Percentiles rank a stretch among this genome's conserved stretches.
Conservation (phyloP, 805 yeast genomes). For the Candida multigemmis region DNA sequence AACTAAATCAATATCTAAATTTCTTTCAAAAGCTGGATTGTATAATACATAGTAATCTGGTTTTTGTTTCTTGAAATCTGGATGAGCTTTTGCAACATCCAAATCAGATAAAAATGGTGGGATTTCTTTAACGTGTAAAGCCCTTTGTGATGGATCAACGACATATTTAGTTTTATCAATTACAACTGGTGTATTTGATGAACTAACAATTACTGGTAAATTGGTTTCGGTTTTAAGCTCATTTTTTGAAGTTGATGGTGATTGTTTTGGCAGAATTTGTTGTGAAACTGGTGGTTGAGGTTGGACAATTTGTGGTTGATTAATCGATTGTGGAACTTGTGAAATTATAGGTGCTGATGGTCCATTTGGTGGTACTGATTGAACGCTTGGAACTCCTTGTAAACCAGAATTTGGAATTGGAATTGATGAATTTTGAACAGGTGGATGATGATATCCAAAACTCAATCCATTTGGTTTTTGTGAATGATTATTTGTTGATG, state of each 20-base stretch:
- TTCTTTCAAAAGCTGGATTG: constrained; percentile 67
- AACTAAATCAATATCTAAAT: constrained; percentile 77
- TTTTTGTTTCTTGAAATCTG: constrained; percentile 72
- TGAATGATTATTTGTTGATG: constrained; percentile 20
- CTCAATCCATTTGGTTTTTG: constrained; percentile 8
- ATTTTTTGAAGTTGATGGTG: constrained; percentile 4
- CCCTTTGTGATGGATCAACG: constrained; percentile 34
- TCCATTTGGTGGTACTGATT: constrained; percentile 5
- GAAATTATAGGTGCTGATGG: constrained; percentile 4
- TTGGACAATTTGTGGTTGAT: constrained; percentile 6
- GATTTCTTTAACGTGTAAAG: constrained; percentile 59
- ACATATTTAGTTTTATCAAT: constrained; percentile 33
- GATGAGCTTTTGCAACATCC: constrained; percentile 69
- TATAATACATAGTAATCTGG: constrained; percentile 82
- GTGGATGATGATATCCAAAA: constrained; percentile 14
- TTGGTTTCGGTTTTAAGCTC: constrained; percentile 3
- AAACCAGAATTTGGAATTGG: constrained; percentile 4
- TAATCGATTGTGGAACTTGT: constrained; percentile 2
- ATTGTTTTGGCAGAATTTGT: constrained; percentile 5
- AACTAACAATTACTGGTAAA: constrained; percentile 7
- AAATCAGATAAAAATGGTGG: constrained; percentile 77
- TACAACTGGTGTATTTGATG: constrained; percentile 16
- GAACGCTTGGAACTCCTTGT: constrained; percentile 3
- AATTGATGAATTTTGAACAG: constrained; percentile 1
- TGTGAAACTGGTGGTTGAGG: constrained; percentile 6